Evolutionary conservation across 352 stramenopile genomes (phyloP), one percentile per base, ranked within the genome.

Genomic region (Phytopythium montanum): DNA sequence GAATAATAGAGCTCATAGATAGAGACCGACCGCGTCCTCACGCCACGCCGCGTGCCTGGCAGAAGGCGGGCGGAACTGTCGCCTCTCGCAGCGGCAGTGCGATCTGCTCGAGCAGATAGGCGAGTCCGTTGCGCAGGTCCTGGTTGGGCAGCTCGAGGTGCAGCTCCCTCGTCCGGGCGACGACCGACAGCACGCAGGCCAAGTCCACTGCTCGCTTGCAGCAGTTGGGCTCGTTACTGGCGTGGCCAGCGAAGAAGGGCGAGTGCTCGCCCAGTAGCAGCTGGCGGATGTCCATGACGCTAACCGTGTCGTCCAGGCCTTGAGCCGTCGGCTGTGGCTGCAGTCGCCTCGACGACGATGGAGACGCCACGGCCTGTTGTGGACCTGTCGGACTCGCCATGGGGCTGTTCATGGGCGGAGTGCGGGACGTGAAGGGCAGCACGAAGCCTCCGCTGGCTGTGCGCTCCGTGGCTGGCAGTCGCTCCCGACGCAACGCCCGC

Each of bases 101-200:
- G 19, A 76, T 67, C 70, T 92, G 81, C 49, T 90, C 68, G 1
- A 92, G 65, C 64, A 90, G 62, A 62, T 75, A 90, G 49, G 73
- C 66, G 33, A 92, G 90, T 41, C 77, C 80, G 69, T 92, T 72
- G 33, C 83, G 80, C 12, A 73, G 60, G 14, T 88, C 79, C 66
- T 87, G 66, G 55, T 84, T 83, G 5, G 79, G 50, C 46, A 92
- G 87, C 60, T 88, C 81, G 12, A 92, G 60, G 44, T 92, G 83
- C 21, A 92, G 70, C 23, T 90, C 76, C 25, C 82, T 79, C 54
- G 79, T 81, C 10, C 76, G 74, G 8, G 79, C 88, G 23, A 66
- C 72, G 28, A 92, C 65, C 14, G 82, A 85, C n/a, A 92, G 64
- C 23, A 82, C 71, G 49, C 75, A 85, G 23, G 70, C 64, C 7